Evolutionary conservation across 805 yeast genomes (phyloP).

Genomic region (Priceomyces castillae): DNA sequence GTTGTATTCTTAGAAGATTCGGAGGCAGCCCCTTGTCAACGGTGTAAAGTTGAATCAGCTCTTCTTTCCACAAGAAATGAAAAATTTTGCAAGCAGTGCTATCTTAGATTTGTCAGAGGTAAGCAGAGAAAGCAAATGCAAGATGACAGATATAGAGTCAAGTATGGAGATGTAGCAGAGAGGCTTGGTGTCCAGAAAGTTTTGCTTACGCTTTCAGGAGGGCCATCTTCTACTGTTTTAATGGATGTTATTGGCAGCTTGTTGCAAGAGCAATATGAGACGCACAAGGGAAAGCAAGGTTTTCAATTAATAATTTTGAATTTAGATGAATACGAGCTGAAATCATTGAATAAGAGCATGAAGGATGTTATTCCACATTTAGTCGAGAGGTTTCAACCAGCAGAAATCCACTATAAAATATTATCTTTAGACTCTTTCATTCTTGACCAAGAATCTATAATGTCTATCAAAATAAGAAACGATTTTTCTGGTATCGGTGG

Average conservation of each 20-base stretch:
- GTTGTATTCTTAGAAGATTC: background rate
- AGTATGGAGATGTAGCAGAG: constrained; percentile 47
- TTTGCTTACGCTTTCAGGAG: constrained; percentile 64
- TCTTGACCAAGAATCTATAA: constrained; percentile 23
- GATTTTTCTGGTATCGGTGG: constrained; percentile 21
- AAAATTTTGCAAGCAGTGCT: constrained; percentile 64
- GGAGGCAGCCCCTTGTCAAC: background rate
- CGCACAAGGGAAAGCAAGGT: constrained; percentile 66
- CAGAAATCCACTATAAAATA: constrained; percentile 35
- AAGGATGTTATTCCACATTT: constrained; percentile 18
- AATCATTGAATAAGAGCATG: constrained; percentile 14
- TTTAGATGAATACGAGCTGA: constrained; percentile 37
- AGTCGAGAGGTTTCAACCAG: constrained; percentile 16
- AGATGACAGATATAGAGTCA: constrained; percentile 69
- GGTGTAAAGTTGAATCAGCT: background rate
- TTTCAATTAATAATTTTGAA: constrained; percentile 55
- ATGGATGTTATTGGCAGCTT: constrained; percentile 63
- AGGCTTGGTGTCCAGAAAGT: constrained; percentile 40
- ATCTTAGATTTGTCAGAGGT: constrained; percentile 65
- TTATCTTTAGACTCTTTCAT: constrained; percentile 43
- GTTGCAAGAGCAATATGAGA: constrained; percentile 57
- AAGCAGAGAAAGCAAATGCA: constrained; percentile 80
- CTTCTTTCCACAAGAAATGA: constrained; percentile 56
- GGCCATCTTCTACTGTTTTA: constrained; percentile 62
- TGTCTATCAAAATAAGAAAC: constrained; percentile 30